These are phyloP conservation scores for Colletotrichum phormii DNA, from an alignment of 2,329 filamentous ascomycete species.

Conservation along the genomic window DNA sequence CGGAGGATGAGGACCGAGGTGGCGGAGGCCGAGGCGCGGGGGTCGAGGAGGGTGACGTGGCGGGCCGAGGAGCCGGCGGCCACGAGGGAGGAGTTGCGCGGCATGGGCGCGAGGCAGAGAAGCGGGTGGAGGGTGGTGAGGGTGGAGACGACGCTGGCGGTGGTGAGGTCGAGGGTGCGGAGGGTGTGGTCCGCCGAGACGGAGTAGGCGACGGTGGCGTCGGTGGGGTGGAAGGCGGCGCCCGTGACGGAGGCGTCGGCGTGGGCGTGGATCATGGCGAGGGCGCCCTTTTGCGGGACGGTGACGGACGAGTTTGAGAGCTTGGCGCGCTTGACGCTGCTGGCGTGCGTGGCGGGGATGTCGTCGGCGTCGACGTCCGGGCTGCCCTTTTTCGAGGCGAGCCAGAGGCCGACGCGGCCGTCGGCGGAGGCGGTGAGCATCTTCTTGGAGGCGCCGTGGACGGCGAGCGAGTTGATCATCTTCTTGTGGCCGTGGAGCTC, in stretches of 20 bases:
- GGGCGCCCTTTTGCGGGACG: conserved; percentile 78
- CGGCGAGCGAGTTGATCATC: conserved; percentile 78
- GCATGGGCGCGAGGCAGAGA: conserved; percentile 81
- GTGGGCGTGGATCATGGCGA: conserved; percentile 80
- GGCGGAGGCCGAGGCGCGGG: conserved; percentile 79
- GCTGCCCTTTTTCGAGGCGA: conserved; percentile 79
- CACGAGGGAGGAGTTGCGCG: conserved; percentile 68
- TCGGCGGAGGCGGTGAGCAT: conserved; percentile 90
- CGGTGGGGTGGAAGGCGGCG: conserved; percentile 85
- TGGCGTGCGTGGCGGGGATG: conserved; percentile 73
- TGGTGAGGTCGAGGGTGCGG: conserved; percentile 91
- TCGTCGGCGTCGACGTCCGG: conserved; percentile 78
- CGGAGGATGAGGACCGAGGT: conserved; percentile 91
- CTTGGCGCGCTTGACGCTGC: conserved; percentile 79
- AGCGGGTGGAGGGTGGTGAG: conserved; percentile 87
- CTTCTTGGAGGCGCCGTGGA: conserved; percentile 78
- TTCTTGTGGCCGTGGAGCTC: conserved; percentile 87
- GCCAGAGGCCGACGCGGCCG: conserved; percentile 89
- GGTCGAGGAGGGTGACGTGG: conserved; percentile 94
- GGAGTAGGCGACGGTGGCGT: conserved; percentile 91
- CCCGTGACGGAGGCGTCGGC: conserved; percentile 80
- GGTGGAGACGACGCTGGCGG: conserved; percentile 80
- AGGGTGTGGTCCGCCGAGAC: conserved; percentile 91
- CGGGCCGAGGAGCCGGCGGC: conserved; percentile 85
- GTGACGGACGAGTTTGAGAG: conserved; percentile 56